These are phyloP conservation scores for Paramecium bursaria DNA, from an alignment of 73 alveolate species.

Conservation along the genomic window DNA sequence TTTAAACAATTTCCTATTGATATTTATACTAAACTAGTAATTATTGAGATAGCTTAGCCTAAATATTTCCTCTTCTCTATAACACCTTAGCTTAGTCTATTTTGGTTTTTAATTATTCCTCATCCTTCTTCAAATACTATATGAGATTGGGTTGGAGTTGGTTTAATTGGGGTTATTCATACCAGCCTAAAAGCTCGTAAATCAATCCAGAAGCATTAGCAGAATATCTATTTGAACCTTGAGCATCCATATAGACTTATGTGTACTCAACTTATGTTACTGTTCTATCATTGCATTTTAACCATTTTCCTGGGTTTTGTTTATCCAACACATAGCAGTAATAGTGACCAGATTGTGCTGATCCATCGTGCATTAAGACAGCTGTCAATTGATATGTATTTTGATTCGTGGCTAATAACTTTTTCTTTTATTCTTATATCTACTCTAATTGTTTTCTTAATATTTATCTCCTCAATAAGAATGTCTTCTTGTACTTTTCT, in stretches of 20 bases:
- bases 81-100: too few species aligned
- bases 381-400: conserved; percentile 27
- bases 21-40: too few species aligned
- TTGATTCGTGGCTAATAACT: not conserved
- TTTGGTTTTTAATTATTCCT: too few species aligned
- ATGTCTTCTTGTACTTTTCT: not conserved
- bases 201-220: conserved; percentile 50
- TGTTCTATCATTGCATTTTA: conserved; percentile 37
- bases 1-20: too few species aligned
- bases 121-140: too few species aligned
- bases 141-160: too few species aligned
- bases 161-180: too few species aligned
- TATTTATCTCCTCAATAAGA: not conserved
- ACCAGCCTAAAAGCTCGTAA: too few species aligned
- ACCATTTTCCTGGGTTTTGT: conserved; percentile 15
- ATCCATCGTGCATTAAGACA: conserved; percentile 59
- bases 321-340: conserved; percentile 49
- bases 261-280: conserved; percentile 43
- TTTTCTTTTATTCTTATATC: conserved; percentile 18
- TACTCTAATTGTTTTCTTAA: conserved; percentile 13
- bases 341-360: conserved; percentile 49
- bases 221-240: not conserved
- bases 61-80: too few species aligned
- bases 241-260: conserved; percentile 22
- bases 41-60: too few species aligned